Evolutionary conservation across 108 stramenopile genomes (phyloP).

Genomic region (Aurantiochytrium sp.): DNA sequence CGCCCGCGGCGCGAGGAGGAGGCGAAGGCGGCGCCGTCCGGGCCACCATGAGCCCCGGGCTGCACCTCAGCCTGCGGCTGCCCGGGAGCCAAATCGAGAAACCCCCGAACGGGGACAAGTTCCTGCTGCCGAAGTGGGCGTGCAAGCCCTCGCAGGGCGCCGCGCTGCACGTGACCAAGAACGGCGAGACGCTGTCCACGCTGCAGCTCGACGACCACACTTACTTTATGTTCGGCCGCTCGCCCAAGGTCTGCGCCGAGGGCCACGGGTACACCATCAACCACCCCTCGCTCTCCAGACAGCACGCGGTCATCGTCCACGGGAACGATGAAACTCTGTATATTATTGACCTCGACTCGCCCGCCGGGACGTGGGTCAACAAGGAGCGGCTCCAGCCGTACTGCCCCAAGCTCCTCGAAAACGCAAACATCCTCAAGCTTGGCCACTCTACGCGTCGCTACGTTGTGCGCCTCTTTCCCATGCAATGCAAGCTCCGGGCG

Average conservation of each 20-base stretch:
- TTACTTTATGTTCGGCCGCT: not conserved
- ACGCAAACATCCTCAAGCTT: not conserved
- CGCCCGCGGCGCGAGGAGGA: not conserved
- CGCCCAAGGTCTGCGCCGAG: not conserved
- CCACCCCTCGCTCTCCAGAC: not conserved
- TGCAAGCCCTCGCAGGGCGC: not conserved
- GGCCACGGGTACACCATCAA: not conserved
- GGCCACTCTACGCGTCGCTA: not conserved
- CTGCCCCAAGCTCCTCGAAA: not conserved
- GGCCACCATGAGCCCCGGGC: not conserved
- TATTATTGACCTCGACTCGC: not conserved
- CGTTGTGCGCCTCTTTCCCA: constrained; percentile 7
- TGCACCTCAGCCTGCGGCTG: not conserved
- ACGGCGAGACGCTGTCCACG: not conserved
- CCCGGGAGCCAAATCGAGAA: not conserved
- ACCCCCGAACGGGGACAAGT: not conserved
- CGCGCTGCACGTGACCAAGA: constrained; percentile 3
- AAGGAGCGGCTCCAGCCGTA: not conserved
- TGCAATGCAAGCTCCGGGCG: not conserved
- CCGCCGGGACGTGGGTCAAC: not conserved
- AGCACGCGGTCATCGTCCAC: constrained; percentile 17
- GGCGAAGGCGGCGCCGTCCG: too few relatives aligned
- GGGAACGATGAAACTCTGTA: not conserved
- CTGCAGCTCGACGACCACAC: not conserved
- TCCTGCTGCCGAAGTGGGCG: not conserved